Percentiles rank a stretch among this genome's conserved stretches.
Conservation (phyloP, 139 green algal species). For the Chloropicon primus region DNA sequence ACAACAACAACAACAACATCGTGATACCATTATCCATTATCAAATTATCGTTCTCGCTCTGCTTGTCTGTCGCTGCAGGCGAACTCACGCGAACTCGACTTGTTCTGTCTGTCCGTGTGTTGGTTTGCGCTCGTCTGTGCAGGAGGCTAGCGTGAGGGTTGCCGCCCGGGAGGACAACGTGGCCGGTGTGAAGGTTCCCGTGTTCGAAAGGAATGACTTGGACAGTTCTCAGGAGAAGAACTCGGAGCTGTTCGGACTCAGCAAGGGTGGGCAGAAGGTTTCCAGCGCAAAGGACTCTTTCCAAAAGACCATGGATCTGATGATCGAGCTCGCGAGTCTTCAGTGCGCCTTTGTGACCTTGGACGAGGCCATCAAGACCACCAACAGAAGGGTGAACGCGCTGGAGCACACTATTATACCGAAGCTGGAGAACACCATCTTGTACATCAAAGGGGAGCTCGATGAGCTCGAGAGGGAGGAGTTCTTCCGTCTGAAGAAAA, state of each 20-base stretch:
- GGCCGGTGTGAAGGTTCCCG: conserved; percentile 91
- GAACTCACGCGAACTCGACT: no score
- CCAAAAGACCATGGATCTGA: conserved; percentile 62
- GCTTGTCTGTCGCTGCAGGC: no score
- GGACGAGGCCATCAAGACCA: conserved; percentile 92
- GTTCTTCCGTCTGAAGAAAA: conserved; percentile 97
- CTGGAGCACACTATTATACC: conserved; percentile 97
- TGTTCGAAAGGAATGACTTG: conserved; percentile 49
- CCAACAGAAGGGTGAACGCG: conserved; percentile 94
- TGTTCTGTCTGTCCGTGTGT: background rate
- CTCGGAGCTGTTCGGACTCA: conserved; percentile 79
- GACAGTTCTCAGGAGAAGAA: conserved; percentile 54
- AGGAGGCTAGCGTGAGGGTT: conserved; percentile 33
- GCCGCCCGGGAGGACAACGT: conserved; percentile 76
- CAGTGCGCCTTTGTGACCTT: conserved; percentile 97
- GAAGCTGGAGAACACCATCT: conserved; percentile 93
- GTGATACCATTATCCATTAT: no score
- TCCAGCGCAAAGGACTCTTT: conserved; percentile 57
- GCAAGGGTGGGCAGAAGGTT: conserved; percentile 83
- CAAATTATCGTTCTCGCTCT: no score
- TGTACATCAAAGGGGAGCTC: conserved; percentile 98
- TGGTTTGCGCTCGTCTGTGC: background rate
- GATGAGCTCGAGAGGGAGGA: conserved; percentile 99
- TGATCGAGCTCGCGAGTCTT: conserved; percentile 89
- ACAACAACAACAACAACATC: no score